Percentiles rank a stretch among this genome's conserved stretches.
phyloP scores from a whole-genome alignment of 495 filamentous ascomycete species.

The Usnea hakonensis region DNA sequence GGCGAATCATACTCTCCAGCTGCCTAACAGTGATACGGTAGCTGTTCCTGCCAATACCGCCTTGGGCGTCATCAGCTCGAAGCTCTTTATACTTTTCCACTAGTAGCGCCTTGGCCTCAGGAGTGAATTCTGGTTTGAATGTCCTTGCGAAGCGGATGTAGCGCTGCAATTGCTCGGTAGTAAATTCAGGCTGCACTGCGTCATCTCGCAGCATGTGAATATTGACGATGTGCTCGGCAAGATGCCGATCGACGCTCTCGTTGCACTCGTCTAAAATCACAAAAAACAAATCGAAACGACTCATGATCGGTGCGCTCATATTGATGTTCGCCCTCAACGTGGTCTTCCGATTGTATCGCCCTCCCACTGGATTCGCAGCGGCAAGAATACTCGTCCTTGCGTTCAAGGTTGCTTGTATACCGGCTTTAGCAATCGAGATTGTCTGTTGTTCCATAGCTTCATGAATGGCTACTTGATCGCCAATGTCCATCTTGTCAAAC shows the following conservation, averaged over 20 bases:
- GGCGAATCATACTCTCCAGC: slow-evolving; percentile 86
- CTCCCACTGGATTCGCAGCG: slow-evolving; percentile 92
- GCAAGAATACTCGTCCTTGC: slow-evolving; percentile 91
- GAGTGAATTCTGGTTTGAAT: slow-evolving; percentile 86
- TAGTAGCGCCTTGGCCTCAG: slow-evolving; percentile 74
- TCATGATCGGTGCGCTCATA: slow-evolving; percentile 98
- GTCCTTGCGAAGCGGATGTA: slow-evolving; percentile 96
- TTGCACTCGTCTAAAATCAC: slow-evolving; percentile 97
- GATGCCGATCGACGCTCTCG: slow-evolving; percentile 77
- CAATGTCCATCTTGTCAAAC: slow-evolving; percentile 99
- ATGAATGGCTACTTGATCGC: slow-evolving; percentile 97
- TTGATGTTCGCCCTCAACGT: slow-evolving; percentile 93
- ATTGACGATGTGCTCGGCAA: slow-evolving; percentile 90
- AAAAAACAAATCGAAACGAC: slow-evolving; percentile 97
- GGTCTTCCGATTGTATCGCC: slow-evolving; percentile 91
- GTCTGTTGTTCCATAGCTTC: slow-evolving; percentile 99
- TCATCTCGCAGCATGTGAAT: slow-evolving; percentile 89
- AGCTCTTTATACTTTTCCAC: slow-evolving; percentile 96
- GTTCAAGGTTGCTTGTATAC: slow-evolving; percentile 97
- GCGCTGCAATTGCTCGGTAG: slow-evolving; percentile 91
- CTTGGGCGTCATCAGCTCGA: slow-evolving; percentile 86
- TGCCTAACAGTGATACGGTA: slow-evolving; percentile 97
- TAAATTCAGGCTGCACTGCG: slow-evolving; percentile 85
- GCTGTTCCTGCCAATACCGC: slow-evolving; percentile 81
- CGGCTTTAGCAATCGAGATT: slow-evolving; percentile 97